These are phyloP conservation scores for Rubia peregrina DNA, from an alignment of 305 asterid species.

Conservation along the genomic window DNA sequence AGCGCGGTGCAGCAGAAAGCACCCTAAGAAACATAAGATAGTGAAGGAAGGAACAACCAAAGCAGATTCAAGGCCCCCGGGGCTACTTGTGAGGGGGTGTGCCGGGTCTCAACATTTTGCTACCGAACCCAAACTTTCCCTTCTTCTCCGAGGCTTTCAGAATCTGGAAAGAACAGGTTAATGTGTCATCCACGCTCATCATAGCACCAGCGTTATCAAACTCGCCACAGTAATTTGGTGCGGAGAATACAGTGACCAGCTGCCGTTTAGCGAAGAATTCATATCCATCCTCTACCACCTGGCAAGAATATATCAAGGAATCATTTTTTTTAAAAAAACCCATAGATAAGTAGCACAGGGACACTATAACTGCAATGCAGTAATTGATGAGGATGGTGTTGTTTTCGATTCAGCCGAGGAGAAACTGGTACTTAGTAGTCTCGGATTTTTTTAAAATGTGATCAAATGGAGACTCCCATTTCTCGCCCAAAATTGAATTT, in stretches of 20 bases:
- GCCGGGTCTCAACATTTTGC: constrained; percentile 20
- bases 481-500: neutral
- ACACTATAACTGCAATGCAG: neutral
- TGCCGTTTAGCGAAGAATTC: constrained; percentile 25
- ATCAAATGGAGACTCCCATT: neutral
- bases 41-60: neutral
- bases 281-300: constrained; percentile 30
- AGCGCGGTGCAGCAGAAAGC: neutral
- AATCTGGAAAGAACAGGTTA: constrained; percentile 28
- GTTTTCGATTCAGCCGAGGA: neutral
- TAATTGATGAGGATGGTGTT: neutral
- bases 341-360: neutral
- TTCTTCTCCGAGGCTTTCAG: constrained; percentile 27
- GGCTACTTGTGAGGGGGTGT: constrained; percentile 26
- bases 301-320: neutral
- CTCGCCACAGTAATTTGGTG: constrained; percentile 30
- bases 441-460: neutral
- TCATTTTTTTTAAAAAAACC: neutral
- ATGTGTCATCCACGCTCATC: constrained; percentile 29
- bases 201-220: constrained; percentile 29
- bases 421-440: neutral
- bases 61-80: neutral
- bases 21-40: neutral
- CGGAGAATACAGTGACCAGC: constrained; percentile 27
- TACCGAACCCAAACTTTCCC: constrained; percentile 23